These are phyloP conservation scores for Anthoceros angustus DNA, from an alignment of 225 moss, liverwort and hornwort genomes.

Conservation along the genomic window DNA sequence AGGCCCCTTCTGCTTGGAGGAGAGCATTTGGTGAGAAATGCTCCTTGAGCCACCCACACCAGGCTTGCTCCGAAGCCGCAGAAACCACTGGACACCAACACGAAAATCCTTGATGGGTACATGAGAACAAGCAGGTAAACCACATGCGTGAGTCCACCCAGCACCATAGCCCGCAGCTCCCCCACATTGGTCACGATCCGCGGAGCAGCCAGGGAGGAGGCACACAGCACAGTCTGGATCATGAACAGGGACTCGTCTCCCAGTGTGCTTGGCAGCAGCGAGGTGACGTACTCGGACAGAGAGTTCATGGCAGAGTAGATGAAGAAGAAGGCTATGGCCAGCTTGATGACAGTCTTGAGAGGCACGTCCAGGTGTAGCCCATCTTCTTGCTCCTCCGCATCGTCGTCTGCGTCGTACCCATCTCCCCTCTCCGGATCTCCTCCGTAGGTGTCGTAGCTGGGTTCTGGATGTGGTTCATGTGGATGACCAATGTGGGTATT, in stretches of 20 bases:
- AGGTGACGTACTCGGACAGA: slow-evolving; percentile 13
- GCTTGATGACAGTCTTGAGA: slow-evolving; percentile 5
- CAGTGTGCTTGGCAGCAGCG: slow-evolving; percentile 11
- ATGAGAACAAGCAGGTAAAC: slow-evolving; percentile 13
- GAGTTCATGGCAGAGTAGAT: slow-evolving; percentile 16
- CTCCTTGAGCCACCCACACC: slow-evolving; percentile 16
- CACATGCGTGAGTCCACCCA: slow-evolving; percentile 13
- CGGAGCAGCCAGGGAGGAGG: slow-evolving; percentile 11
- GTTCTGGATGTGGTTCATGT: too few species aligned
- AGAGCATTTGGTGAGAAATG: slow-evolving; percentile 11
- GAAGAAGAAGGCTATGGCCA: slow-evolving; percentile 13
- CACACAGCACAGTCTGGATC: slow-evolving; percentile 12
- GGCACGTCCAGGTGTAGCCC: too few species aligned
- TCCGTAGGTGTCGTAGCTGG: too few species aligned
- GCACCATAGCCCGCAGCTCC: slow-evolving; percentile 14
- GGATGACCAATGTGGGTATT: too few species aligned
- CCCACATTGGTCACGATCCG: slow-evolving; percentile 12
- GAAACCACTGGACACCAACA: slow-evolving; percentile 12
- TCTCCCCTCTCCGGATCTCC: background rate
- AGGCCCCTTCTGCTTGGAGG: slow-evolving; percentile 12
- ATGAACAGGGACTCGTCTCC: slow-evolving; percentile 13
- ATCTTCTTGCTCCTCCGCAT: too few species aligned
- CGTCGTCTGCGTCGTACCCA: too few species aligned
- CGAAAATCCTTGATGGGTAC: slow-evolving; percentile 13
- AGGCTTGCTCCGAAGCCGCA: slow-evolving; percentile 14